A percentile compares a stretch with the other conserved stretches of the same genome.
Conservation (phyloP, 2,329 filamentous ascomycete genomes). For the Blastomyces percursus region DNA sequence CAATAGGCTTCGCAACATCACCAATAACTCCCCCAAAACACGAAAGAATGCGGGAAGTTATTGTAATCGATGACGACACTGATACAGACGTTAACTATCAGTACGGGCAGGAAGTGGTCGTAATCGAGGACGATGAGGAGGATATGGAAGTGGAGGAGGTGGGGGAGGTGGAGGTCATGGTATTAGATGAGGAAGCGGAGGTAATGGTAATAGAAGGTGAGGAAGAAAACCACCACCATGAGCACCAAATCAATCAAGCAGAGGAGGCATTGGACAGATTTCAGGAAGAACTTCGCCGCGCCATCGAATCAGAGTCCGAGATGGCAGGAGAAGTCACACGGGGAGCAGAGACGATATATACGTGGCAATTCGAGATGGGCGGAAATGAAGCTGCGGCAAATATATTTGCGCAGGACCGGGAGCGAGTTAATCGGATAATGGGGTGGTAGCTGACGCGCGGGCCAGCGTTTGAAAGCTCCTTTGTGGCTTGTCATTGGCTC, state of each 20-base stretch:
- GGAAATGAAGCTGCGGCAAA: not conserved
- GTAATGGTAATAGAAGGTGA: not conserved
- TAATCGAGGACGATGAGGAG: conserved; percentile 1
- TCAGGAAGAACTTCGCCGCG: not conserved
- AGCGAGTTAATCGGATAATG: conserved; percentile 1
- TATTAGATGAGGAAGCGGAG: not conserved
- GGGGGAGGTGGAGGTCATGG: not conserved
- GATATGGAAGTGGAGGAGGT: not conserved
- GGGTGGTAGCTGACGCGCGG: not conserved
- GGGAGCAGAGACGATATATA: not conserved
- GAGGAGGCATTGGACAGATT: not conserved
- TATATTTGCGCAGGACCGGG: not conserved
- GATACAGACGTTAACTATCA: conserved; percentile 1
- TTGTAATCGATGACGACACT: conserved; percentile 3
- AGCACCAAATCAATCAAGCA: not conserved
- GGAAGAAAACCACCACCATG: not conserved
- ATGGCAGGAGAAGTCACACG: not conserved
- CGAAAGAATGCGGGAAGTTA: not conserved
- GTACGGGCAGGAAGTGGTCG: not conserved
- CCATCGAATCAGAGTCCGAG: not conserved
- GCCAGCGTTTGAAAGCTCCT: too few species aligned
- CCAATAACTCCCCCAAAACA: conserved; percentile 3
- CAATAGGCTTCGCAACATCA: not conserved
- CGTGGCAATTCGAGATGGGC: not conserved
- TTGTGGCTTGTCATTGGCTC: too few species aligned